A percentile compares a stretch with the other conserved stretches of the same genome.
phyloP scores from a whole-genome alignment of 1,139 yeast species.

The Taphrina pruni region DNA sequence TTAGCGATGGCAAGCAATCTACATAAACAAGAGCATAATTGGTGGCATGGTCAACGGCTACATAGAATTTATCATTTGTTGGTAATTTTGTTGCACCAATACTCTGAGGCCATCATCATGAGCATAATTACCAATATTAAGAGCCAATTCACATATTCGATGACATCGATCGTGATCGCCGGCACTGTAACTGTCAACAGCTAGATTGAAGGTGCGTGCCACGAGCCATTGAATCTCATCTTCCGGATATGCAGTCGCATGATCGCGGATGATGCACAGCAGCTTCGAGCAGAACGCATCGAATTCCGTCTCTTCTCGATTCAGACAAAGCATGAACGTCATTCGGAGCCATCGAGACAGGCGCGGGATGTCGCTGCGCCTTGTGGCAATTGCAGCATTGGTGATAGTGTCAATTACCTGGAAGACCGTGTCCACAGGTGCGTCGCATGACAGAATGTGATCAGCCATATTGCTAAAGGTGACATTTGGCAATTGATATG shows the following conservation, averaged over 20 bases:
- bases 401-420: constrained; percentile 19
- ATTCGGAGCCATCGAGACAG: constrained; percentile 44
- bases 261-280: constrained; percentile 20
- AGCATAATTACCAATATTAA: constrained; percentile 26
- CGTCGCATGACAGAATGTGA: constrained; percentile 16
- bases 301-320: constrained; percentile 18
- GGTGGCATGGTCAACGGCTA: not conserved
- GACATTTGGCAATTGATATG: constrained; percentile 35
- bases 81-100: constrained; percentile 30
- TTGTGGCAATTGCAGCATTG: not conserved
- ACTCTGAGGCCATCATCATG: constrained; percentile 23
- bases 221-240: constrained; percentile 46
- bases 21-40: not conserved
- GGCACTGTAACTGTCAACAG: constrained; percentile 43
- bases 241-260: constrained; percentile 41
- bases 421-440: constrained; percentile 22
- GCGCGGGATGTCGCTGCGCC: constrained; percentile 30
- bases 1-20: not conserved
- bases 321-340: constrained; percentile 42
- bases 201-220: constrained; percentile 45
- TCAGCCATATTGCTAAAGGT: constrained; percentile 39
- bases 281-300: constrained; percentile 14
- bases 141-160: constrained; percentile 42
- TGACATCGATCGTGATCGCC: constrained; percentile 43
- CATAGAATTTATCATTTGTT: constrained; percentile 22